Conservation (phyloP, 345 rosid genomes). For the Gossypium herbaceum region DNA sequence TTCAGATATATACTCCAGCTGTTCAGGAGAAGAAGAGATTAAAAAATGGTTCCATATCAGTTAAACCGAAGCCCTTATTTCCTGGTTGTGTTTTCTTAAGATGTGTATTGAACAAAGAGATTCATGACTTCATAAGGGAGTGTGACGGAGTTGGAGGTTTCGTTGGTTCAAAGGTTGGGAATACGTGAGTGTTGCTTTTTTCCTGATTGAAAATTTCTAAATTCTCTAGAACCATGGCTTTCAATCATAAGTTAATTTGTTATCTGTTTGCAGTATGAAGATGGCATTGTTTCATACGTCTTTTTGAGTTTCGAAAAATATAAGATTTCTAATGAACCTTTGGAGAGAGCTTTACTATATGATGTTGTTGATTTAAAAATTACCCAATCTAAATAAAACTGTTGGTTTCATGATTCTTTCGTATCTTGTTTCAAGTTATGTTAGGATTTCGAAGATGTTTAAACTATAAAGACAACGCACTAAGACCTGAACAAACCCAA, state of each 20-base stretch:
- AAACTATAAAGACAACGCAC: background rate
- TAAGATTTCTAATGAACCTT: background rate
- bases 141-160: constrained; percentile 77
- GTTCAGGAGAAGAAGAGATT: constrained; percentile 59
- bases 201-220: no score
- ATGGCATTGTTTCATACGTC: background rate
- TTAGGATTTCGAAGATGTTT: background rate
- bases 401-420: constrained; percentile 4
- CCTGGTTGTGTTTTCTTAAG: constrained; percentile 77
- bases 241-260: background rate
- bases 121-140: constrained; percentile 71
- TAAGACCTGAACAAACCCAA: background rate
- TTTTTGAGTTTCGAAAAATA: background rate
- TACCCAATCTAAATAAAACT: background rate
- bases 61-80: constrained; percentile 61
- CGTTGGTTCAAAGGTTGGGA: constrained; percentile 77
- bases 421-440: background rate
- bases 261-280: background rate
- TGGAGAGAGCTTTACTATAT: background rate
- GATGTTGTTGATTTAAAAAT: background rate
- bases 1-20: constrained; percentile 78
- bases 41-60: constrained; percentile 61
- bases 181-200: constrained; percentile 47
- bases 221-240: background rate
- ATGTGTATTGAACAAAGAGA: constrained; percentile 75